Percentiles rank a stretch among this genome's conserved stretches.
These are phyloP conservation scores for Aschersonia sp. DNA, from an alignment of 2,329 filamentous ascomycete genomes.

Conservation along the genomic window DNA sequence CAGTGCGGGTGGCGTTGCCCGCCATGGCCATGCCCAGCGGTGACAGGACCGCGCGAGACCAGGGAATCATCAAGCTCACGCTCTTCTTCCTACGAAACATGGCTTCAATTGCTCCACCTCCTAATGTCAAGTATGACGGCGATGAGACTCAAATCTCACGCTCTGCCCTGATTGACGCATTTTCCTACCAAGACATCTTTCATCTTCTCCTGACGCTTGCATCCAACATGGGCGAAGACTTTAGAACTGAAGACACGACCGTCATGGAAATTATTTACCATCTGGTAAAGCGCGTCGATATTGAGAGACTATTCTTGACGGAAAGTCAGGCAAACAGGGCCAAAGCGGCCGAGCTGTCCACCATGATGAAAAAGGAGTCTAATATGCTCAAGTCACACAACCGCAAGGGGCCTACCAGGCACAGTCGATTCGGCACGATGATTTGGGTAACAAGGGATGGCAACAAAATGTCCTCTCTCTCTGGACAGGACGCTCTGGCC, in stretches of 20 bases:
- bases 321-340: constrained; percentile 55
- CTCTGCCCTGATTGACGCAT: constrained; percentile 76
- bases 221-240: constrained; percentile 89
- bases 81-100: constrained; percentile 85
- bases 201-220: constrained; percentile 72
- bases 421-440: constrained; percentile 94
- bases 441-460: constrained; percentile 87
- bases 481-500: constrained; percentile 72
- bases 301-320: constrained; percentile 72
- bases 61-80: constrained; percentile 82
- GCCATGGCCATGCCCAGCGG: constrained; percentile 67
- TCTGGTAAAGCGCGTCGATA: constrained; percentile 76
- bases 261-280: constrained; percentile 88
- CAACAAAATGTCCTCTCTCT: constrained; percentile 70
- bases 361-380: constrained; percentile 67
- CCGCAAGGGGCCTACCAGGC: constrained; percentile 66
- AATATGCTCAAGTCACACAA: constrained; percentile 68
- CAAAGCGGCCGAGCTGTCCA: constrained; percentile 58
- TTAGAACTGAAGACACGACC: constrained; percentile 75
- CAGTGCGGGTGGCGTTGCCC: constrained; percentile 68
- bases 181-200: constrained; percentile 83
- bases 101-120: constrained; percentile 64
- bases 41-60: constrained; percentile 66
- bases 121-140: constrained; percentile 61
- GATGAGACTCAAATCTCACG: constrained; percentile 82